Base-by-base conservation (phyloP, 176 grass and related monocot species). In the Dactylis glomerata region DNA sequence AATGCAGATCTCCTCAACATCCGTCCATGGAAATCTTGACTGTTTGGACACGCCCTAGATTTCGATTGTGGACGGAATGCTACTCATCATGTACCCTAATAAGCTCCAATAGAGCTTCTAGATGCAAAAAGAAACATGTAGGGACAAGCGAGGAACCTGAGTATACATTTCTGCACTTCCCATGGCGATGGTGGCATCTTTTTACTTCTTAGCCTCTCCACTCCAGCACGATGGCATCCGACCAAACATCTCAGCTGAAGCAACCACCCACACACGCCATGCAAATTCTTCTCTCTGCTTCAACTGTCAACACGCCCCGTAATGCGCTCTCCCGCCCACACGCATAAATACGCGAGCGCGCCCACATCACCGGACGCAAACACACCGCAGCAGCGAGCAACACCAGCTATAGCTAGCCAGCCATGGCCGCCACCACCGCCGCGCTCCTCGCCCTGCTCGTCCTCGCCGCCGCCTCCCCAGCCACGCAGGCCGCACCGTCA, bases 211-310 rank as follows among this genome's bases (percentile, higher is more conserved):
- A 12, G 58, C 12, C 11, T 62, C 58, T 30, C 58, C 58, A 28
- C 58, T 30, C 58, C 58, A 28, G 15, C 58, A 62, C 30, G 50
- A 59, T 73, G 68, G 81, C 41, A 76, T 84, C 70, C 62, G 15
- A 37, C 41, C 82, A 37, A 75, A 83, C 22, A 49, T 75, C 47
- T 37, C 69, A 47, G 52, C 20, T 5, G 47, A 83, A 63, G 41
- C 70, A 83, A 75, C 55, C 27, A 63, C 40, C 13, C 20, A 9
- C 17, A 36, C 70, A 64, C 81, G 81, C 81, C 28, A 83, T 62
- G 68, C 2, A 12, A 19, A 1, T 42, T 28, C 58, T 62, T 62
- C 23, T 24, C 57, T 1, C 10, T 28, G 57, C 32, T 20, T 81
- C 62, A 40, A 37, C 62, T 36, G 47, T 33, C 79, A 3, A 52